Conservation (phyloP, 1,284 basidiomycete genomes). For the Ceratorhiza oryzae-sativae region DNA sequence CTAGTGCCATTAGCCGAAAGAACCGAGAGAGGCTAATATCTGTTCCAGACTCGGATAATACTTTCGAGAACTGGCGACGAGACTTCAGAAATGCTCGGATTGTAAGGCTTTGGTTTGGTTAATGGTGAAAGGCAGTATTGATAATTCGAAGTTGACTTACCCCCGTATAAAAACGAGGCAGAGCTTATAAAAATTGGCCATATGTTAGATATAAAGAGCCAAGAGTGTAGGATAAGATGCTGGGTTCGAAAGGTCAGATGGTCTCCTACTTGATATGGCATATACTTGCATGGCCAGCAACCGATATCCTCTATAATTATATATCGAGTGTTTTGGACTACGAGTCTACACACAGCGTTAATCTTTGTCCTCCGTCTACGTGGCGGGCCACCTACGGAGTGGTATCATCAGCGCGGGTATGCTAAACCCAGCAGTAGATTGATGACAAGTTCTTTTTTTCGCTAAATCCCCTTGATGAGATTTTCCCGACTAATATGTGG, state of each 20-base stretch:
- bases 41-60: neutral
- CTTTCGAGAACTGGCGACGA: slow-evolving; percentile 32
- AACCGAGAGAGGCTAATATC: slow-evolving; percentile 9
- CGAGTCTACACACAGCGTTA: neutral
- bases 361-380: neutral
- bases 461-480: neutral
- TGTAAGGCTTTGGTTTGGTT: slow-evolving; percentile 2
- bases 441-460: neutral
- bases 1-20: slow-evolving; percentile 28
- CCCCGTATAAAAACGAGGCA: slow-evolving; percentile 12
- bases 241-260: neutral
- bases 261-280: neutral
- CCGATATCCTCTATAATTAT: neutral
- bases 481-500: neutral
- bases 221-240: neutral
- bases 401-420: neutral
- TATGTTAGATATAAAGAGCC: neutral
- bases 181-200: neutral
- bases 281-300: neutral
- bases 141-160: neutral
- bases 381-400: neutral
- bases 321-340: neutral
- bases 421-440: neutral
- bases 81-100: slow-evolving; percentile 34
- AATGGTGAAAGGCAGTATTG: neutral